Conservation (phyloP, 2,329 filamentous ascomycete genomes). For the Torrubiella hemipterigena region DNA sequence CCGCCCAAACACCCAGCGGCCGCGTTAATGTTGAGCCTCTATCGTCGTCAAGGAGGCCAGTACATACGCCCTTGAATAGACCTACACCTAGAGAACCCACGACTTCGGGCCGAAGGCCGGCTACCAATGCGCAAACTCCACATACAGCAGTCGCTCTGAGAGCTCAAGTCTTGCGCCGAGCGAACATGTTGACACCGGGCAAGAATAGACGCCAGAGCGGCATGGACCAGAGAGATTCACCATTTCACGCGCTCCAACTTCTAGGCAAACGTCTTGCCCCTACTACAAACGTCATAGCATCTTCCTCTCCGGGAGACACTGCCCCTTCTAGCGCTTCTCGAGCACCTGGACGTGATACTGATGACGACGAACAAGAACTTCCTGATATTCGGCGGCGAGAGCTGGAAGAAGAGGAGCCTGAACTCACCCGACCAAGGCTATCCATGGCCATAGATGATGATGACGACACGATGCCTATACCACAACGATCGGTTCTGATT, state of each 20-base stretch:
- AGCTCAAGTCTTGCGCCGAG: slow-evolving; percentile 45
- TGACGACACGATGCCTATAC: slow-evolving; percentile 42
- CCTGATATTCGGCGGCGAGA: too few relatives aligned
- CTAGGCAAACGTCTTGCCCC: slow-evolving; percentile 43
- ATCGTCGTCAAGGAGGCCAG: slow-evolving; percentile 23
- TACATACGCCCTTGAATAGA: slow-evolving; percentile 31
- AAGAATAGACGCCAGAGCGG: slow-evolving; percentile 45
- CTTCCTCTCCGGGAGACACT: slow-evolving; percentile 25
- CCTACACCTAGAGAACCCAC: slow-evolving; percentile 21
- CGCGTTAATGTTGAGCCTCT: slow-evolving; percentile 22
- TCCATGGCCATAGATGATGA: slow-evolving; percentile 40
- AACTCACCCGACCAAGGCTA: slow-evolving; percentile 38
- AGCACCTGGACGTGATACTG: slow-evolving; percentile 13
- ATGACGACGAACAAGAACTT: slow-evolving; percentile 17
- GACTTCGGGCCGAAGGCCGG: slow-evolving; percentile 26
- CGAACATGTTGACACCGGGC: slow-evolving; percentile 48
- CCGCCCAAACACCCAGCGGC: slow-evolving; percentile 17
- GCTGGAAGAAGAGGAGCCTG: slow-evolving; percentile 38
- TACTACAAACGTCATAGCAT: slow-evolving; percentile 30
- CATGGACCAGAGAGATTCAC: slow-evolving; percentile 43
- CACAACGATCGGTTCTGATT: too few relatives aligned
- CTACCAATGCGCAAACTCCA: slow-evolving; percentile 38
- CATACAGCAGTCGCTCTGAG: slow-evolving; percentile 49
- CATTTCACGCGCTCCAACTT: slow-evolving; percentile 38
- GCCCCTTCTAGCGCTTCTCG: slow-evolving; percentile 3